Percentiles rank a stretch among this genome's conserved stretches.
Evolutionary conservation across 129 eudicot genomes (phyloP).

Genomic region (Artemisia argyi): DNA sequence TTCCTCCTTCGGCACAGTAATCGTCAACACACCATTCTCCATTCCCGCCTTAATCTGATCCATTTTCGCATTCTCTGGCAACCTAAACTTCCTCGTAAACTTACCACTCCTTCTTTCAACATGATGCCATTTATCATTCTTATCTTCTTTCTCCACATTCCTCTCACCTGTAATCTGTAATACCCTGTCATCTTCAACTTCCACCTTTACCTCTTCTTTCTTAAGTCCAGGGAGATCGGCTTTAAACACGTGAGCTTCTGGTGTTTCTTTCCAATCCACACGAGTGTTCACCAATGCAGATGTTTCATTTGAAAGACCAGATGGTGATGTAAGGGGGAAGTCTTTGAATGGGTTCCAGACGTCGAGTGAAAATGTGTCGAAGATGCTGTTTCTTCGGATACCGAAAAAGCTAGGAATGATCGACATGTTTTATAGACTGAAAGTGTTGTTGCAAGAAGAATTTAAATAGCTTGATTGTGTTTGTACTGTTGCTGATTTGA

Average conservation of each 20-base stretch:
- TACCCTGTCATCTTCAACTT: conserved; percentile 36
- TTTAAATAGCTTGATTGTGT: too few relatives aligned
- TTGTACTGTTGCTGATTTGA: too few relatives aligned
- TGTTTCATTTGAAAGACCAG: conserved; percentile 12
- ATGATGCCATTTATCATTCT: conserved; percentile 31
- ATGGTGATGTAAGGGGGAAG: neutral
- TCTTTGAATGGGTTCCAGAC: neutral
- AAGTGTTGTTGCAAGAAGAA: too few relatives aligned
- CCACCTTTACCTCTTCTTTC: conserved; percentile 46
- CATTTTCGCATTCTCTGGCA: conserved; percentile 48
- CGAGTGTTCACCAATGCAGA: conserved; percentile 16
- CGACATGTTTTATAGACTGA: too few relatives aligned
- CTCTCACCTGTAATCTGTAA: conserved; percentile 47
- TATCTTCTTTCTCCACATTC: conserved; percentile 49
- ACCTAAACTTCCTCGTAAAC: conserved; percentile 43
- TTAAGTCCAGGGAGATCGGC: conserved; percentile 44
- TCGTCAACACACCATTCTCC: conserved; percentile 44
- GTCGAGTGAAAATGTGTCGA: too few relatives aligned
- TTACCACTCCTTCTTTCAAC: conserved; percentile 32
- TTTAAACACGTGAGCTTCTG: conserved; percentile 38
- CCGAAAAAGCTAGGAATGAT: too few relatives aligned
- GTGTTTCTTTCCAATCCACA: conserved; percentile 44
- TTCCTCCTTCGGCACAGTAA: conserved; percentile 41
- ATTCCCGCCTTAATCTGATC: conserved; percentile 42
- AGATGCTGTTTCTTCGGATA: too few relatives aligned